These are phyloP conservation scores for Fusarium clavum DNA, from an alignment of 2,329 filamentous ascomycete species.

Conservation along the genomic window DNA sequence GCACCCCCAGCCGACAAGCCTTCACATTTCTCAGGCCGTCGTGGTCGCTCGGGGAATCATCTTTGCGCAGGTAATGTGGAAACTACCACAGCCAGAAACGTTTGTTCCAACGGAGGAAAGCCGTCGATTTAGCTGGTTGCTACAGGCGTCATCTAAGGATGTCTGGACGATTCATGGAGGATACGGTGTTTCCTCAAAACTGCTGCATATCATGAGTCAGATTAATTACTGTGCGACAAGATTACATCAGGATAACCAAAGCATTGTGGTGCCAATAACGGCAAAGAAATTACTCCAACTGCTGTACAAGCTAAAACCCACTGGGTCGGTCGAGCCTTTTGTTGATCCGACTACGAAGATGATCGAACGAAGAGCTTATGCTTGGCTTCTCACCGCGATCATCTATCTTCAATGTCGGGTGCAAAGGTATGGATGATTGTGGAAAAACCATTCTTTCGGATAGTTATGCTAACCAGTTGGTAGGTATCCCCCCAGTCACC, in stretches of 20 bases:
- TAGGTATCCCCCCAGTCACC: conserved; percentile 4
- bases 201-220: conserved; percentile 2
- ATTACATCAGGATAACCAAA: neutral
- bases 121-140: conserved; percentile 4
- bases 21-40: conserved; percentile 5
- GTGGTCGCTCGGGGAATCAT: conserved; percentile 2
- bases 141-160: neutral
- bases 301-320: neutral
- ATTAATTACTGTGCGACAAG: conserved; percentile 6
- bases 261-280: conserved; percentile 1
- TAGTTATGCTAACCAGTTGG: conserved; percentile 3
- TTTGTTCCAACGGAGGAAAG: conserved; percentile 5
- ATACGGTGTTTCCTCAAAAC: neutral
- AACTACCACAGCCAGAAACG: conserved; percentile 5
- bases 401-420: conserved; percentile 17
- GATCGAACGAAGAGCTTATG: conserved; percentile 14
- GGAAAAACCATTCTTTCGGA: neutral
- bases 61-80: conserved; percentile 1
- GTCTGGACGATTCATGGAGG: conserved; percentile 6
- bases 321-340: neutral
- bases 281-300: conserved; percentile 11
- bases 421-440: conserved; percentile 6
- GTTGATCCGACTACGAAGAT: neutral
- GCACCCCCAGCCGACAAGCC: conserved; percentile 1
- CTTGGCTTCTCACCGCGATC: conserved; percentile 14